Conservation (phyloP, 2,329 filamentous ascomycete species). For the Ophiostoma quercus region DNA sequence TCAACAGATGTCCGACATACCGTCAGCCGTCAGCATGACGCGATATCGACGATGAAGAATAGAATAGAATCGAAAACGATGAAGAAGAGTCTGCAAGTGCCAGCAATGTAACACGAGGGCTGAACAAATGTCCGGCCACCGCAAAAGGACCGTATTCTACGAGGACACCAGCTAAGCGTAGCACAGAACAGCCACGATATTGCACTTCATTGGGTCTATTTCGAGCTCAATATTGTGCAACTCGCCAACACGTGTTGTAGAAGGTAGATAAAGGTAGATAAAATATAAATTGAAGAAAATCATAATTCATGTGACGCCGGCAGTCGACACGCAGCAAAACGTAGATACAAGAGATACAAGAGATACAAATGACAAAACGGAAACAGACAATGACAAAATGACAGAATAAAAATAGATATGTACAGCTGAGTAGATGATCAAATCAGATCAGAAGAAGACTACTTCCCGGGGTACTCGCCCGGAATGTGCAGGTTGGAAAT, state of each 20-base stretch:
- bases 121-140: slow-evolving; percentile 3
- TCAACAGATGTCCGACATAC: background rate
- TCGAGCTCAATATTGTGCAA: background rate
- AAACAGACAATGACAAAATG: background rate
- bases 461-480: slow-evolving; percentile 46
- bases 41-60: background rate
- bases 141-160: background rate
- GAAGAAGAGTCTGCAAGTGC: no score
- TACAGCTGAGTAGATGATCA: background rate
- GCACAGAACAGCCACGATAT: background rate
- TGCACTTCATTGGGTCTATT: background rate
- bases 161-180: background rate
- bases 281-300: background rate
- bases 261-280: background rate
- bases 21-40: background rate
- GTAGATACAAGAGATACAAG: background rate
- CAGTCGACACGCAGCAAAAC: background rate
- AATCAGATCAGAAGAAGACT: no score
- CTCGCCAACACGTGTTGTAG: background rate
- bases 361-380: background rate
- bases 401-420: background rate
- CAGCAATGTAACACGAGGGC: background rate
- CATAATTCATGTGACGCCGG: background rate
- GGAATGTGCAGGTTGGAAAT: slow-evolving; percentile 65
- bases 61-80: no score